phyloP scores from a whole-genome alignment of 139 green algal genomes.

The Ettlia oleoabundans region DNA sequence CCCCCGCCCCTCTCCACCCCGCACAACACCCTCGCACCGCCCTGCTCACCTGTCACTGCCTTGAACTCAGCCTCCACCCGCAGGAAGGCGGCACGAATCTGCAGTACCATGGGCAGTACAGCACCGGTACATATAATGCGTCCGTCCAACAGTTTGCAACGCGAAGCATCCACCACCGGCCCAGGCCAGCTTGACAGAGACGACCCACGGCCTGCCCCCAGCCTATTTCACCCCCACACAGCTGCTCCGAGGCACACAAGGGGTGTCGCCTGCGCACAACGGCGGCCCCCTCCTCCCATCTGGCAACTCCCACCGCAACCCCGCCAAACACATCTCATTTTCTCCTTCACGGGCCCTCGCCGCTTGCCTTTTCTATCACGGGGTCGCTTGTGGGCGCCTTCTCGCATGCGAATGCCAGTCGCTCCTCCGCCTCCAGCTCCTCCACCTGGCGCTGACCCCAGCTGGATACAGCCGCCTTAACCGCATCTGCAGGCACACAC shows the following conservation, averaged over 20 bases:
- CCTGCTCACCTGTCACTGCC: slow-evolving; percentile 81
- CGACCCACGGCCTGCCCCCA: too few species aligned
- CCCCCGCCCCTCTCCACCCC: too few species aligned
- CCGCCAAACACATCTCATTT: neutral
- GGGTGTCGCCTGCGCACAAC: too few species aligned
- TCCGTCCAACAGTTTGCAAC: too few species aligned
- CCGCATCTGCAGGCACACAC: slow-evolving; percentile 26
- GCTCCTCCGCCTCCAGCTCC: slow-evolving; percentile 91
- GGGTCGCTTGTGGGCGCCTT: slow-evolving; percentile 84
- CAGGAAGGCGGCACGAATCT: slow-evolving; percentile 47
- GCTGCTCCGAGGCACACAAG: too few species aligned
- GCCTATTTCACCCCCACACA: too few species aligned
- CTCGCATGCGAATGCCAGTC: slow-evolving; percentile 92
- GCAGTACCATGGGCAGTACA: neutral
- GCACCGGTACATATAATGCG: too few species aligned
- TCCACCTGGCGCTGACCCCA: slow-evolving; percentile 67
- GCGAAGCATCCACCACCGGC: neutral
- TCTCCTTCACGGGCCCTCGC: neutral
- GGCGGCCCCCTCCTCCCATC: neutral
- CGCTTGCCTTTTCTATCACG: slow-evolving; percentile 62
- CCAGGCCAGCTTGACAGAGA: too few species aligned
- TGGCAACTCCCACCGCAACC: neutral
- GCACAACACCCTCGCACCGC: too few species aligned
- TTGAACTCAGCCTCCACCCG: slow-evolving; percentile 87
- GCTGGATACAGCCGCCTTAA: slow-evolving; percentile 32